phyloP scores from a whole-genome alignment of 1,284 basidiomycete genomes.

The Leucoagaricus sp. region DNA sequence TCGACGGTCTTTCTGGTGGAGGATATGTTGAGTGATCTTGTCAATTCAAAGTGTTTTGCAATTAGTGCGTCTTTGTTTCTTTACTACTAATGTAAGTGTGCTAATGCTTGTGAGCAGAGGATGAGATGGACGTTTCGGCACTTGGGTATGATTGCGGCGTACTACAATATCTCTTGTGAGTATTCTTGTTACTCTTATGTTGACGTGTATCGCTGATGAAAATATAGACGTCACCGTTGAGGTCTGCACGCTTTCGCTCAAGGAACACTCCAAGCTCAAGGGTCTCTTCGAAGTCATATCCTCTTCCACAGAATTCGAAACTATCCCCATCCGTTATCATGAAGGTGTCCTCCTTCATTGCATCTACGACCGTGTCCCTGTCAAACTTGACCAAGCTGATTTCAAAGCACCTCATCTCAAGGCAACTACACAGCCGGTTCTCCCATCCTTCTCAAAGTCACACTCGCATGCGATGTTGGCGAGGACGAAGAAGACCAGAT shows the following conservation, averaged over 20 bases:
- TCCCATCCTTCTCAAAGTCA: conserved; percentile 82
- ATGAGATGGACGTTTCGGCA: conserved; percentile 91
- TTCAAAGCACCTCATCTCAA: conserved; percentile 98
- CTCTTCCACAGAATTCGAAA: conserved; percentile 95
- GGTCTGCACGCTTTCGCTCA: conserved; percentile 94
- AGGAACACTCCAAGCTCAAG: conserved; percentile 97
- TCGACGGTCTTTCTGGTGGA: conserved; percentile 98
- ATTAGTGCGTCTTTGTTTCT: conserved; percentile 70
- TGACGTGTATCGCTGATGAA: conserved; percentile 13
- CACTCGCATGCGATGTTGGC: conserved; percentile 84
- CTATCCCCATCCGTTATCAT: conserved; percentile 91
- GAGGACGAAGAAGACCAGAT: conserved; percentile 67
- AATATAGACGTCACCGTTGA: conserved; percentile 57
- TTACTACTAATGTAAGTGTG: not conserved
- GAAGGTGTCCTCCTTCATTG: conserved; percentile 81
- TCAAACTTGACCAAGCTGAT: conserved; percentile 68
- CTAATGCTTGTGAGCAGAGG: conserved; percentile 48
- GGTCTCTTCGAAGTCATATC: conserved; percentile 95
- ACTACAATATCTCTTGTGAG: too few species aligned
- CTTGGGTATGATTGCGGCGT: conserved; percentile 96
- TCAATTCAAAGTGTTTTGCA: conserved; percentile 92
- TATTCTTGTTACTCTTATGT: too few species aligned
- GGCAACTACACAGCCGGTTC: conserved; percentile 82
- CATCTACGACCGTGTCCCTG: conserved; percentile 96
- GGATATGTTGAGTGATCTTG: conserved; percentile 87